Evolutionary conservation across 2,329 filamentous ascomycete genomes (phyloP), one percentile per base, ranked within the genome.

Genomic region (Curvularia sp.): DNA sequence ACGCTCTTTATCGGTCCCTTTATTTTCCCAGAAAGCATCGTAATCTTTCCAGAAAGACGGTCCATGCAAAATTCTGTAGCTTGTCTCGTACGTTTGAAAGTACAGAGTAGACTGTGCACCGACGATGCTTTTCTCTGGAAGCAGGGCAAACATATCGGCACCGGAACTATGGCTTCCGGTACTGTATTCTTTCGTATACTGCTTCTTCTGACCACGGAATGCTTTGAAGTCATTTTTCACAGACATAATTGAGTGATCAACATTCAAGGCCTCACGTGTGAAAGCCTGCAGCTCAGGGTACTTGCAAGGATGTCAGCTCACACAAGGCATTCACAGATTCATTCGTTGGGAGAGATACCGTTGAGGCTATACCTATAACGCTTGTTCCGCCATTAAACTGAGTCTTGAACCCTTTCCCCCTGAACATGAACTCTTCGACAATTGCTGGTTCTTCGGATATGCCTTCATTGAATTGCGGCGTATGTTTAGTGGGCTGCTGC

Each of bases 41-140:
- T 85, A 87, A 7, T 85, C 80, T 20, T 73, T 62, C 77, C 79
- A 79, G 58, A 87, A 88, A 0, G 78, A 81, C 0, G 84, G 84
- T 4, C 76, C 68, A 54, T 87, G 85, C 0, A 87, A 67, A 44
- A 87, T 81, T 3, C 83, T 80, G 51, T 85, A 80, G 0, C 78
- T 77, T 1, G 77, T 79, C 58, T 85, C 85, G 57, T 83, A 85
- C 0, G 74, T 81, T 2, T 70, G 69, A 43, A 86, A 80, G 68
- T 87, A 88, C 0, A 81, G 61, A 1, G 67, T 57, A 6, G 78
- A 76, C 68, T 82, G 77, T 12, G 64, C 38, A 55, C 86, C 82
- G 0, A 81, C 71, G 18, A 75, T 65, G 15, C 53, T 60, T 50
- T 74, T 77, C 1, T 71, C 48, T 0, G 79, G 79, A 1, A 82